Base-by-base conservation (phyloP, 106 monocot species). In the Dendrobium catenatum region DNA sequence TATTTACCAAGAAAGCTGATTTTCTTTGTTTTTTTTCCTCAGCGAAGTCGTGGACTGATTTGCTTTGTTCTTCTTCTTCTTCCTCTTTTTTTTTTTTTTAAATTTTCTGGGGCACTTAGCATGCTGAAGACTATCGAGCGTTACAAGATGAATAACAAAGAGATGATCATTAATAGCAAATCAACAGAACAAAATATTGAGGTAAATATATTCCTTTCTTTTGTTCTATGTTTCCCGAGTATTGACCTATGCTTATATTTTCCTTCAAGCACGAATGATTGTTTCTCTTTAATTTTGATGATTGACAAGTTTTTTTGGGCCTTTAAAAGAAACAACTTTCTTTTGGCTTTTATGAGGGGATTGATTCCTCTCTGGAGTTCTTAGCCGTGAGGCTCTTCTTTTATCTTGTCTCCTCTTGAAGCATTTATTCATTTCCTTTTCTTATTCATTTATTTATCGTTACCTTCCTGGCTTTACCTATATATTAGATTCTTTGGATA, bases 71-170 rank as follows among this genome's bases (percentile, higher is more conserved):
- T 27, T 11, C 27, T 49, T 2, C 16, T 68, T 55, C 8, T 15
- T 51, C 47, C 49, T 82, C 49, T 77, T 0, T 22, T 11, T 31
- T 31, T 31, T 31, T 31, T 31, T 31, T 73, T 26, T n/a, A n/a
- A 42, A 37, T 37, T 37, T 37, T 37, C 37, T 37, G 42, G 70
- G 15, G 68, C 49, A 40, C 13, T 76, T 15, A 91, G 91, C 84
- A 88, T 83, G 86, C 80, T 77, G 79, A 84, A 78, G 46, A 86
- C 82, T 46, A 88, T 88, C 78, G 84, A 88, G 47, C 85, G 91
- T 40, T 91, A 91, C 75, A 86, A 19, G 77, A 42, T 20, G 54
- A 81, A 86, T 8, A 31, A 80, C 22, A 86, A 85, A 42, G 82
- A 78, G 19, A 22, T 15, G 8, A 75, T 11, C 77, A 55, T 20